Evolutionary conservation across 441 rosid species (phyloP), one percentile per base, ranked within the genome.

Genomic region (Sinapis alba): DNA sequence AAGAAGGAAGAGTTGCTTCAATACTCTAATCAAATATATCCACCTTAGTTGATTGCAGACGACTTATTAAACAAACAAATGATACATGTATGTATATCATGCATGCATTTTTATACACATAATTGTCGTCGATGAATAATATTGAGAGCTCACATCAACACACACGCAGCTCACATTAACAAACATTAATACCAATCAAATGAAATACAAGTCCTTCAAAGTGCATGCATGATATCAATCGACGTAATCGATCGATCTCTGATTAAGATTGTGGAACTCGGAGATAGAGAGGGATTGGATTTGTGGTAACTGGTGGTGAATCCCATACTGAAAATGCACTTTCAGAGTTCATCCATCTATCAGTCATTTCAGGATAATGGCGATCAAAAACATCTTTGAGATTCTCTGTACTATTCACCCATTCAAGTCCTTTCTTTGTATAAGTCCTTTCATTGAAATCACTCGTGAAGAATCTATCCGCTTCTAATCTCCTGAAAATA

Each of bases 301-400:
- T 89, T n/a, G 30, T 57, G 34, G 78, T 3, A 13, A 62, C 12
- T 0, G 84, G 80, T 36, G 85, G 78, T 0, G 88, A 84, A 69
- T 89, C 93, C 97, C 93, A 90, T 3, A 90, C 93, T 0, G 86
- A 79, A 65, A 92, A 90, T 2, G 95, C 92, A 62, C 92, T 86
- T 0, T 76, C 32, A 0, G 87, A 87, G 34, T 81, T 90, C 89
- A 92, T 87, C 86, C 92, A 90, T 75, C 74, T 85, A 15, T 79
- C 13, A 0, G 90, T 83, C 75, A 87, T 82, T 13, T 70, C 78
- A 1, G 92, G 93, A 59, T 78, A 88, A 61, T 92, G 95, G 8
- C 95, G 87, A 27, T 87, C 84, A 0, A 92, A 38, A 0, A 90
- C 93, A 53, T 88, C 92, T 26, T 83, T 87, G 13, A 92, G 70